Evolutionary conservation across 2,329 filamentous ascomycete species (phyloP), one percentile per base, ranked within the genome.

Genomic region (Neofusicoccum parvum): DNA sequence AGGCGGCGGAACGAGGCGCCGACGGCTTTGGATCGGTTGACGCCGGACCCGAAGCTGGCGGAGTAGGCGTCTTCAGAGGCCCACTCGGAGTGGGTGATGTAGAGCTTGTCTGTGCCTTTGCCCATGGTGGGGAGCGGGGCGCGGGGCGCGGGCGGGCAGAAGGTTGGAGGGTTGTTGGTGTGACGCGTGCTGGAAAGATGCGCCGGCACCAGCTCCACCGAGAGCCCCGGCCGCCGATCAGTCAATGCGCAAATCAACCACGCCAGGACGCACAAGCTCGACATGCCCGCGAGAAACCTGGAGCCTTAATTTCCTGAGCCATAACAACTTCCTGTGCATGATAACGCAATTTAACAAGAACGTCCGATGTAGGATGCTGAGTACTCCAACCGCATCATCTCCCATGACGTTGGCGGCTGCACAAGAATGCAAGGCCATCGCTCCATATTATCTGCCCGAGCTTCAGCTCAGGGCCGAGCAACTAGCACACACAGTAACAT

Each of bases 11-110:
- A 98, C 43, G 86, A 86, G 56, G 87, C 85, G 69, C 87, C 86
- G 23, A 79, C 79, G 2, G 81, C 79, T 77, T 78, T 81, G 69
- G 73, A 84, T 78, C 80, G 88, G 76, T 75, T 85, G 77, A 83
- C 81, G 59, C 88, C 89, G 65, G 90, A 87, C 71, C 88, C 88
- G 65, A 89, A 89, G 75, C 89, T 94, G 70, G 93, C 92, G 37
- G 91, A 91, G 80, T 92, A 97, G 66, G 92, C 89, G 78, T 97
- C 94, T 54, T 90, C 88, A 5, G 93, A 97, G 7, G 92, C 90
- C 95, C 95, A 99, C 84, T 99, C 95, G 46, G 92, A 96, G 81
- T 99, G 96, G 64, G 95, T 99, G 74, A 99, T 99, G 70, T 79
- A 80, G 56, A 80, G 77, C 63, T 80, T 80, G 70, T 80, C 78